These are phyloP conservation scores for Suhomyces chickasaworum DNA, from an alignment of 1,139 yeast species.

Conservation along the genomic window DNA sequence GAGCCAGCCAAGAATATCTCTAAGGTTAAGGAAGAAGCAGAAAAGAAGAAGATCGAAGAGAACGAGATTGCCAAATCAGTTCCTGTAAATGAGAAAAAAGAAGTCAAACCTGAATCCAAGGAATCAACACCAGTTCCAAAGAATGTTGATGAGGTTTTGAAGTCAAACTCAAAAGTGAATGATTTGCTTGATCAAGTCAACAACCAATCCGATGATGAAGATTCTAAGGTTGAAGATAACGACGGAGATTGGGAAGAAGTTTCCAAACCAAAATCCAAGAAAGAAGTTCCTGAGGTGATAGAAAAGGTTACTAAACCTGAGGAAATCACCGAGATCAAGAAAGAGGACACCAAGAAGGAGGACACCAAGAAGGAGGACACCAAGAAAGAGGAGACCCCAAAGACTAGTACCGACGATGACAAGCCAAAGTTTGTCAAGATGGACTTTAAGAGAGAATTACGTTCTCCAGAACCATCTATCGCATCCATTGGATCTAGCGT, in stretches of 20 bases:
- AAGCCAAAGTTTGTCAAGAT: conserved; percentile 16
- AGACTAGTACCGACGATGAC: background rate
- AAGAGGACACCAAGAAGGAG: too few species aligned
- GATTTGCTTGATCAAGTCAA: conserved; percentile 42
- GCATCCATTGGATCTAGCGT: background rate
- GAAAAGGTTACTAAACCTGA: conserved; percentile 13
- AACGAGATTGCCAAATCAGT: conserved; percentile 17
- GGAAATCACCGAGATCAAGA: conserved; percentile 20
- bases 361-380: conserved; percentile 16
- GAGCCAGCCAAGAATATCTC: conserved; percentile 34
- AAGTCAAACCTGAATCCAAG: conserved; percentile 8
- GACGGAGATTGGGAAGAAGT: conserved; percentile 50
- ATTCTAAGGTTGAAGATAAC: conserved; percentile 27
- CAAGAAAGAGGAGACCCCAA: conserved; percentile 16
- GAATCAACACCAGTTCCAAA: conserved; percentile 20
- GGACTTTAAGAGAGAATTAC: conserved; percentile 7
- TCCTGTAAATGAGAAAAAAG: conserved; percentile 13
- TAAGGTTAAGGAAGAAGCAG: conserved; percentile 28
- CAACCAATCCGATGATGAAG: conserved; percentile 47
- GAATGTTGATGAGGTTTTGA: conserved; percentile 45
- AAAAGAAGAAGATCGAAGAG: conserved; percentile 24
- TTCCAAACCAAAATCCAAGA: conserved; percentile 30
- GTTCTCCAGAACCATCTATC: background rate
- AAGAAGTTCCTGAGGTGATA: conserved; percentile 11
- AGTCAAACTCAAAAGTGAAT: conserved; percentile 41